Conservation (phyloP, 495 filamentous ascomycete species). For the Xylaria castorea region DNA sequence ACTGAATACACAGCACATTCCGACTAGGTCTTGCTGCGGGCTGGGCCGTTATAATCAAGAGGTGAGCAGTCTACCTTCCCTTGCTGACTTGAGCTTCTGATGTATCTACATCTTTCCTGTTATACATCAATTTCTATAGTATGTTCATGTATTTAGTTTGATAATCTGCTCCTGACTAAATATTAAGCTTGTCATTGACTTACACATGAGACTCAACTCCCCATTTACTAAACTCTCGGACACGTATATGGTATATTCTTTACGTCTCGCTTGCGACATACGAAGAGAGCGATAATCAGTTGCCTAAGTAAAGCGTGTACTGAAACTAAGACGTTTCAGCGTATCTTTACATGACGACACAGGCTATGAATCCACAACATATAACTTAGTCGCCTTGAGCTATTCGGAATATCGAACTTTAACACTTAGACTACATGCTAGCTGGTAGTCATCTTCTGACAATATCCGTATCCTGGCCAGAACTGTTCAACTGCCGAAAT, state of each 20-base stretch:
- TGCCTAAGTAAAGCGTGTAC: too few relatives aligned
- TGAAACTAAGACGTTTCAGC: too few relatives aligned
- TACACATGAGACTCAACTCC: background rate
- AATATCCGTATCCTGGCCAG: background rate
- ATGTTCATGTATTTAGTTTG: background rate
- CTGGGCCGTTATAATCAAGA: background rate
- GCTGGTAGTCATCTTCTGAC: background rate
- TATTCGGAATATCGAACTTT: background rate
- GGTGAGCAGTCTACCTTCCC: background rate
- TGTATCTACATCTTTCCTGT: background rate
- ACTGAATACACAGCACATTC: background rate
- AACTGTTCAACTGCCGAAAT: background rate
- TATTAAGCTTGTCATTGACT: background rate
- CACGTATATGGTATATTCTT: background rate
- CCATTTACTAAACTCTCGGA: background rate
- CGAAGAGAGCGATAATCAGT: too few relatives aligned
- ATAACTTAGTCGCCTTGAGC: too few relatives aligned
- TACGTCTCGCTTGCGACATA: background rate
- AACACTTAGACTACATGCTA: background rate
- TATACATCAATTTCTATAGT: background rate
- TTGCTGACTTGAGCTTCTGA: background rate
- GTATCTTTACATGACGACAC: too few relatives aligned
- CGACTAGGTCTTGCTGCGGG: background rate
- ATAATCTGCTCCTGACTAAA: background rate
- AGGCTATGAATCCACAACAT: too few relatives aligned